Conservation (phyloP, 2,329 filamentous ascomycete species). For the Juglanconis sp. region DNA sequence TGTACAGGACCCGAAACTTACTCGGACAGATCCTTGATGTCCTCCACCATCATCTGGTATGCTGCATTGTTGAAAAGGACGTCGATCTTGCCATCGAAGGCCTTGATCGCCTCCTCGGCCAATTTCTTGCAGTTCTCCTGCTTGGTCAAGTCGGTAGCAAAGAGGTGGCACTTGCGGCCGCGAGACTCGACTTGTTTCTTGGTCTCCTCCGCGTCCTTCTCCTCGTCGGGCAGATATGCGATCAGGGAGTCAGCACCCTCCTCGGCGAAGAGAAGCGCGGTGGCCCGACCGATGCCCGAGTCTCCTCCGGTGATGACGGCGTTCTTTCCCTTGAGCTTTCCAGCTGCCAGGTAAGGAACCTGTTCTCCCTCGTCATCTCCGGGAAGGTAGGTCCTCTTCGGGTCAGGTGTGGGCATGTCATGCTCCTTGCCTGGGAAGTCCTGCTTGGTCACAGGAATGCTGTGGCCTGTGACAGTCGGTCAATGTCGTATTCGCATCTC, state of each 20-base stretch:
- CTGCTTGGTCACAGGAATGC: conserved; percentile 38
- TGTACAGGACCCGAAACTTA: conserved; percentile 33
- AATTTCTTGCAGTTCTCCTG: conserved; percentile 67
- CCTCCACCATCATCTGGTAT: conserved; percentile 69
- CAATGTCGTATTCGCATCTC: background rate
- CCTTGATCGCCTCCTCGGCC: conserved; percentile 62
- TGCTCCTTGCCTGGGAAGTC: conserved; percentile 41
- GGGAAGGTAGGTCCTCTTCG: conserved; percentile 15
- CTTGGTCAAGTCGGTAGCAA: conserved; percentile 62
- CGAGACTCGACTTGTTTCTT: conserved; percentile 66
- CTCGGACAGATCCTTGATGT: conserved; percentile 70
- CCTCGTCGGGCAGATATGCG: conserved; percentile 71
- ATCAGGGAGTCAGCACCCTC: conserved; percentile 75
- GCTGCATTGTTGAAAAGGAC: conserved; percentile 74
- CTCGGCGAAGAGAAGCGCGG: conserved; percentile 74
- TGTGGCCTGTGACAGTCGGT: conserved; percentile 29
- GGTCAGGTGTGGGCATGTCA: conserved; percentile 56
- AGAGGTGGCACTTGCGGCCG: conserved; percentile 62
- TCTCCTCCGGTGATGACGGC: conserved; percentile 81
- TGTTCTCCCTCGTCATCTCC: conserved; percentile 56
- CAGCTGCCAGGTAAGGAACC: conserved; percentile 69
- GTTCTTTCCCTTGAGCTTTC: conserved; percentile 71
- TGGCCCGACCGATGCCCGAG: conserved; percentile 73
- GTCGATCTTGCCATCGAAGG: conserved; percentile 63
- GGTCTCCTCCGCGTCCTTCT: conserved; percentile 72